Conservation (phyloP, 83 land plant genomes). For the Picea mariana region DNA sequence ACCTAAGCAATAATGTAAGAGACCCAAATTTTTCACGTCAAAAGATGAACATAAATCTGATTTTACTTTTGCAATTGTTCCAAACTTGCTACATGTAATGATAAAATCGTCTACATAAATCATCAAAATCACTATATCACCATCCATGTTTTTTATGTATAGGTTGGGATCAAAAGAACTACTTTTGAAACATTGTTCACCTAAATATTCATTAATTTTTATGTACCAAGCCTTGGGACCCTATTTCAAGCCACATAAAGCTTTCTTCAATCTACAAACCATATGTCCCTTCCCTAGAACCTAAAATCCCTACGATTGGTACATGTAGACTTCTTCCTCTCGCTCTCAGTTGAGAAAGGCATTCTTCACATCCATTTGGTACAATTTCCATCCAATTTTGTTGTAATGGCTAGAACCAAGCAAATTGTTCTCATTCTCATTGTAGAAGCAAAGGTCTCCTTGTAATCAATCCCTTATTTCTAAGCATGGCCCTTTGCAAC, state of each 20-base stretch:
- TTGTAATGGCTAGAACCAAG: no score
- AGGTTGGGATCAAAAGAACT: neutral
- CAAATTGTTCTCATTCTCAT: no score
- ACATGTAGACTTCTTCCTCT: no score
- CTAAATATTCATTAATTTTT: neutral
- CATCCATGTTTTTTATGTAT: neutral
- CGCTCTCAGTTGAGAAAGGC: no score
- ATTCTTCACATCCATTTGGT: no score
- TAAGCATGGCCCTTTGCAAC: no score
- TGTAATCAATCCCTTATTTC: no score
- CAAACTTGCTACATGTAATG: neutral
- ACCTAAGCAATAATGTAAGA: neutral
- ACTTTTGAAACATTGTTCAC: neutral
- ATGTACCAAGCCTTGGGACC: neutral
- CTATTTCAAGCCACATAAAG: neutral
- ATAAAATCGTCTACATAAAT: neutral
- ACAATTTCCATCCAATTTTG: no score
- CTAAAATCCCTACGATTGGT: neutral
- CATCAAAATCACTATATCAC: neutral
- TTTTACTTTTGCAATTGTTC: neutral
- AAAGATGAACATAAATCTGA: neutral
- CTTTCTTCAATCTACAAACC: neutral
- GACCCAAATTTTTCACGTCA: neutral
- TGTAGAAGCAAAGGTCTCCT: neutral
- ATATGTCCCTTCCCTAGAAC: no score